Percentiles rank a stretch among this genome's conserved stretches.
These are phyloP conservation scores for Nicotiana rustica DNA, from an alignment of 305 asterid genomes.

Conservation along the genomic window DNA sequence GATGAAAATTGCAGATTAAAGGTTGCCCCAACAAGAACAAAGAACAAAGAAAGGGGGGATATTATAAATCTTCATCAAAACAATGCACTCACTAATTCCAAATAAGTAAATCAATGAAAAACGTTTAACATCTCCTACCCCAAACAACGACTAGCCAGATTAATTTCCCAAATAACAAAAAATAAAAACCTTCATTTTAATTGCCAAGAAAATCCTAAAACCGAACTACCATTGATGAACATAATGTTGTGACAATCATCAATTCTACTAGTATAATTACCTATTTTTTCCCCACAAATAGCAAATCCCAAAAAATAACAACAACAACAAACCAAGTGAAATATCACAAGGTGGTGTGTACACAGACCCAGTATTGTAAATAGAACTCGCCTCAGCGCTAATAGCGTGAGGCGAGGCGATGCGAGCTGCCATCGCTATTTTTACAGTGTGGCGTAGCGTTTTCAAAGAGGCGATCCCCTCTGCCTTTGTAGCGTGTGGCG, in stretches of 20 bases:
- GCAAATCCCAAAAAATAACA: neutral
- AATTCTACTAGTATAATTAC: neutral
- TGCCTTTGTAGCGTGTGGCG: no score
- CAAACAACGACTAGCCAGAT: neutral
- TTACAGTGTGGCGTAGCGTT: no score
- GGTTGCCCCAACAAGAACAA: neutral
- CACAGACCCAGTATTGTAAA: no score
- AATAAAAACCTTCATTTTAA: neutral
- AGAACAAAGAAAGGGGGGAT: neutral
- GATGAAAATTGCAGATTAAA: constrained; percentile 16
- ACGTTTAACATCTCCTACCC: constrained; percentile 22
- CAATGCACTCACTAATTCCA: constrained; percentile 4
- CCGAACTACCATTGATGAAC: neutral
- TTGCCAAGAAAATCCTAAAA: constrained; percentile 3
- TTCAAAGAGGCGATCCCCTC: no score
- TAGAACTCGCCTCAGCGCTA: no score
- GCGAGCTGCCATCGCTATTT: no score
- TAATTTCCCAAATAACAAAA: neutral
- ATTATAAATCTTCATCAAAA: neutral
- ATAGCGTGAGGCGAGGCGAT: no score
- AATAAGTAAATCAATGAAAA: neutral
- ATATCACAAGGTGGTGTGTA: no score
- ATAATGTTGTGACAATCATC: constrained; percentile 22
- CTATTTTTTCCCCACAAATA: neutral
- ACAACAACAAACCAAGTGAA: no score